These are phyloP conservation scores for Ogataea chonburiensis DNA, from an alignment of 805 yeast species.

Conservation along the genomic window DNA sequence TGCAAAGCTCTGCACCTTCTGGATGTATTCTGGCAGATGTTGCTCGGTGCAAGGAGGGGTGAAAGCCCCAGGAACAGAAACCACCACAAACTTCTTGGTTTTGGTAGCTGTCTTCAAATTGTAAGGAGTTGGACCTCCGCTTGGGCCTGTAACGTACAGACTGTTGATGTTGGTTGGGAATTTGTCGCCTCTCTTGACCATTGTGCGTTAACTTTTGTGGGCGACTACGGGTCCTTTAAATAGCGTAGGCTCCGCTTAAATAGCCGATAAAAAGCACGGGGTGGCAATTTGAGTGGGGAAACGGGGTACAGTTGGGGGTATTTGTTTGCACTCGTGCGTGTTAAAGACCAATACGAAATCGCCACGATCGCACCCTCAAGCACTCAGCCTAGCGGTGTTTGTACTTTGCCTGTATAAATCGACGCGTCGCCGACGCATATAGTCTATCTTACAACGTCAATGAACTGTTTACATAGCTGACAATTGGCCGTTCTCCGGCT, in stretches of 20 bases:
- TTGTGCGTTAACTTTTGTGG: slow-evolving; percentile 6
- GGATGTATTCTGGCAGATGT: slow-evolving; percentile 69
- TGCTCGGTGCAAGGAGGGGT: slow-evolving; percentile 76
- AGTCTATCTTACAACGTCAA: slow-evolving; percentile 10
- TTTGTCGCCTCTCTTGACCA: slow-evolving; percentile 29
- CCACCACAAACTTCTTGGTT: slow-evolving; percentile 60
- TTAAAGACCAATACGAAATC: not conserved
- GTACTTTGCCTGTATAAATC: too few relatives aligned
- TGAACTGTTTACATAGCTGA: slow-evolving; percentile 62
- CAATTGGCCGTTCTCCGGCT: slow-evolving; percentile 87
- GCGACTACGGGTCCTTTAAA: slow-evolving; percentile 4
- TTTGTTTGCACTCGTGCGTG: not conserved
- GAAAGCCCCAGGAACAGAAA: slow-evolving; percentile 84
- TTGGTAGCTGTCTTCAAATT: slow-evolving; percentile 35
- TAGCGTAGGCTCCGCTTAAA: slow-evolving; percentile 9
- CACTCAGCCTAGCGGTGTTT: too few relatives aligned
- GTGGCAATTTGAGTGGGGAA: slow-evolving; percentile 4
- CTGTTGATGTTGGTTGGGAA: slow-evolving; percentile 38
- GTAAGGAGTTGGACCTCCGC: slow-evolving; percentile 35
- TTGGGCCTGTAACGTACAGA: slow-evolving; percentile 36
- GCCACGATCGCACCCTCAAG: too few relatives aligned
- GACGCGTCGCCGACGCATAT: slow-evolving; percentile 13
- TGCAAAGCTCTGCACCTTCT: slow-evolving; percentile 48
- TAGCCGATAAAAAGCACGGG: slow-evolving; percentile 8
- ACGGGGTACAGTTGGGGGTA: slow-evolving; percentile 1